A percentile compares a stretch with the other conserved stretches of the same genome.
These are phyloP conservation scores for Gossypium gossypioides DNA, from an alignment of 441 rosid species.

Conservation along the genomic window DNA sequence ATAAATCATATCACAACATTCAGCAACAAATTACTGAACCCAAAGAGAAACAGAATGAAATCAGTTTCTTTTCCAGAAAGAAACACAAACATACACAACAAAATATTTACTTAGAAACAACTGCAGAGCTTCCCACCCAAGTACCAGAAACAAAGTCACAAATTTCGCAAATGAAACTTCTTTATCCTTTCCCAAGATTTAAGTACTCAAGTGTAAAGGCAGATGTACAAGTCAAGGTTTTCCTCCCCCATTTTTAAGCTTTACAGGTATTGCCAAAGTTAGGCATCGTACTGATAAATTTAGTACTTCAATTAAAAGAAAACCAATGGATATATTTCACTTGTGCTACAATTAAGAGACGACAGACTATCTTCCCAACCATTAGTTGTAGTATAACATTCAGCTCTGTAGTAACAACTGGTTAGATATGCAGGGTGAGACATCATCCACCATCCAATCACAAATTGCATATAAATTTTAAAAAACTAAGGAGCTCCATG, in stretches of 20 bases:
- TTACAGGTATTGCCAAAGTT: neutral
- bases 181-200: neutral
- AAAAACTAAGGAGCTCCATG: neutral
- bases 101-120: neutral
- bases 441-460: conserved; percentile 2
- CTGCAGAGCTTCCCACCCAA: neutral
- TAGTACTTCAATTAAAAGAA: neutral
- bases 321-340: neutral
- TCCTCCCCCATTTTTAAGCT: neutral
- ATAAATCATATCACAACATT: neutral
- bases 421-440: neutral
- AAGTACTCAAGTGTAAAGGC: neutral
- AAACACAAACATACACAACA: neutral
- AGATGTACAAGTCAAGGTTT: neutral
- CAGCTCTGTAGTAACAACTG: neutral
- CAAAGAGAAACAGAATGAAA: neutral
- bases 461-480: neutral
- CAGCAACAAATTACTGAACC: neutral
- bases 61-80: neutral
- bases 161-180: neutral
- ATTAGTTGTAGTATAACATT: neutral
- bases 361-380: neutral
- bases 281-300: neutral
- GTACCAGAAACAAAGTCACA: neutral
- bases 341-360: neutral